Conservation (phyloP, 805 yeast species). For the Ogataea parapolymorpha region DNA sequence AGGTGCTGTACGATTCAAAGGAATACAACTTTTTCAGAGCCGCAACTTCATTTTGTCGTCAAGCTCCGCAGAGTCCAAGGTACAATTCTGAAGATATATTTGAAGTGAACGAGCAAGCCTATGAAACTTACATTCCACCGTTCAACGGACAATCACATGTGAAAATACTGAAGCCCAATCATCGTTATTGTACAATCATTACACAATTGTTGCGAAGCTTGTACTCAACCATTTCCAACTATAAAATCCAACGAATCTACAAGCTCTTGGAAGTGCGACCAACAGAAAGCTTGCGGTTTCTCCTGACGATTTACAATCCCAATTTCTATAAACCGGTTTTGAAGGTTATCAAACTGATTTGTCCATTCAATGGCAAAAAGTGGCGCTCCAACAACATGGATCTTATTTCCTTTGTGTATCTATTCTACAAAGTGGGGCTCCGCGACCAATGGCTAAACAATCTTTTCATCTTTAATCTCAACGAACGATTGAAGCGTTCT, state of each 20-base stretch:
- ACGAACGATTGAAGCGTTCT: conserved; percentile 70
- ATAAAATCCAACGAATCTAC: conserved; percentile 71
- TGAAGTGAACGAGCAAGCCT: conserved; percentile 11
- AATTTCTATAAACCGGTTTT: conserved; percentile 67
- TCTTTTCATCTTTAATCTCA: conserved; percentile 67
- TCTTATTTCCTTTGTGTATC: conserved; percentile 78
- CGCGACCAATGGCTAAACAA: conserved; percentile 92
- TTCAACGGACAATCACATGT: conserved; percentile 27
- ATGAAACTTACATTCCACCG: conserved; percentile 26
- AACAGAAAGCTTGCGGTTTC: conserved; percentile 55
- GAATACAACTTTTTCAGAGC: conserved; percentile 28
- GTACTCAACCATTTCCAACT: conserved; percentile 53
- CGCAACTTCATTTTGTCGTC: conserved; percentile 14
- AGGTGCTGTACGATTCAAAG: conserved; percentile 22
- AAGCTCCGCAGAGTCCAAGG: conserved; percentile 9
- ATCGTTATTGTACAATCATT: conserved; percentile 45
- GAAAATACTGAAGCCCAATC: conserved; percentile 26
- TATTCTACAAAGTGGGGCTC: conserved; percentile 67
- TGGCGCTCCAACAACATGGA: conserved; percentile 96
- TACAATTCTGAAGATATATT: conserved; percentile 18
- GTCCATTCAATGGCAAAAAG: conserved; percentile 89
- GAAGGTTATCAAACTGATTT: conserved; percentile 69
- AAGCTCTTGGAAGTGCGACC: conserved; percentile 62
- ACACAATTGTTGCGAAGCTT: conserved; percentile 52
- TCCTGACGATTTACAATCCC: conserved; percentile 57